phyloP scores from a whole-genome alignment of 2,329 filamentous ascomycete species.

The Arthroderma sp. region DNA sequence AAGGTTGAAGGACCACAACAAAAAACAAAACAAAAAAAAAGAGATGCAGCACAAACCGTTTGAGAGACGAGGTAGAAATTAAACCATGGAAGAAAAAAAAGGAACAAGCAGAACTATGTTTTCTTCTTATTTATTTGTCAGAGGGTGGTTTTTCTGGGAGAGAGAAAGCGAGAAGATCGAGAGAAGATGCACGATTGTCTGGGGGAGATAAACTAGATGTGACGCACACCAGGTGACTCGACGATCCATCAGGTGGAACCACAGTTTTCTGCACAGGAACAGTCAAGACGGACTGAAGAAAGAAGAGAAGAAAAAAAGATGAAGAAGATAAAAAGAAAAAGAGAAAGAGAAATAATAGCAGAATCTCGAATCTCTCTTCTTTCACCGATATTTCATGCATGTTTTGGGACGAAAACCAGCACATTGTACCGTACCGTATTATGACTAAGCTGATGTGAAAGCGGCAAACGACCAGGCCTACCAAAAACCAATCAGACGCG shows the following conservation, averaged over 20 bases:
- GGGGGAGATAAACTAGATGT: constrained; percentile 20
- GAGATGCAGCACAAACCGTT: not conserved
- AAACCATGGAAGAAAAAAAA: not conserved
- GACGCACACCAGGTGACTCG: constrained; percentile 34
- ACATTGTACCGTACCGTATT: no score
- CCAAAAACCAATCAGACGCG: no score
- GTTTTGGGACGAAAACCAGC: not conserved
- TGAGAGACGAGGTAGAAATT: not conserved
- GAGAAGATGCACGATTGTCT: not conserved
- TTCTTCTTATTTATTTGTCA: no score
- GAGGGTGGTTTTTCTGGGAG: not conserved
- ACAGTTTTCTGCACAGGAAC: constrained; percentile 1
- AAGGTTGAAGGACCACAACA: no score
- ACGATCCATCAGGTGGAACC: constrained; percentile 17
- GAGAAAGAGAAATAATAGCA: not conserved
- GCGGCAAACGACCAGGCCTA: no score
- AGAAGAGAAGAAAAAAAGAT: not conserved
- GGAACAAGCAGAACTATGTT: no score
- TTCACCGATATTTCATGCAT: not conserved
- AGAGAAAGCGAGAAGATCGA: not conserved
- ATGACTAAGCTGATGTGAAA: no score
- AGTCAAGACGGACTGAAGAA: not conserved
- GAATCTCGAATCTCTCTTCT: not conserved
- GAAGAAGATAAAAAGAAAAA: not conserved
- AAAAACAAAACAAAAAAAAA: not conserved